These are phyloP conservation scores for Euphorbia celastroides DNA, from an alignment of 441 rosid species.

Conservation along the genomic window DNA sequence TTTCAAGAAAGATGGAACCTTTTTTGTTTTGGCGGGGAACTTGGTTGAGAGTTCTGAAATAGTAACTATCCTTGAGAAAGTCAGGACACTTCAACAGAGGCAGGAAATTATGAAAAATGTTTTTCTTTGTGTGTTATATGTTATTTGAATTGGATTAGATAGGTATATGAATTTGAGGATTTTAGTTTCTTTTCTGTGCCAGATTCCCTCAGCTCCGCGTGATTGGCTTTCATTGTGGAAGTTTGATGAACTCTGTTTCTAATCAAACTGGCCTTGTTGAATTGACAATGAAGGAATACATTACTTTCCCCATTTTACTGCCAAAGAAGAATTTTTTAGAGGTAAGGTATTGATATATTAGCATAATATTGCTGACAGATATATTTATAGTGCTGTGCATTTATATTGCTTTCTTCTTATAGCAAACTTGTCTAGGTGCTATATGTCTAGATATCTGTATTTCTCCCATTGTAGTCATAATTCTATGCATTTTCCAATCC, in stretches of 20 bases:
- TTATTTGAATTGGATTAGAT: conserved; percentile 9
- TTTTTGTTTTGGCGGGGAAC: conserved; percentile 51
- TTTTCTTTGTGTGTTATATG: neutral
- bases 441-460: neutral
- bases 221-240: conserved; percentile 51
- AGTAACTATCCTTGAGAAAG: conserved; percentile 43
- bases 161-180: conserved; percentile 5
- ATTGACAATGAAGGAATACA: conserved; percentile 57
- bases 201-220: conserved; percentile 63
- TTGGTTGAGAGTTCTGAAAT: conserved; percentile 32
- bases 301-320: conserved; percentile 69
- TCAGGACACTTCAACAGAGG: conserved; percentile 79
- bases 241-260: conserved; percentile 34
- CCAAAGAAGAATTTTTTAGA: conserved; percentile 46
- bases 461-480: neutral
- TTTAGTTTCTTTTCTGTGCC: conserved; percentile 19
- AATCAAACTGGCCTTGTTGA: conserved; percentile 40
- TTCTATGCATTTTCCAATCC: neutral
- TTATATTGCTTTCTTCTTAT: neutral
- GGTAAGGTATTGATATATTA: conserved; percentile 32
- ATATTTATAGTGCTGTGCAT: neutral
- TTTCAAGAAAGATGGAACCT: conserved; percentile 42
- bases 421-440: neutral
- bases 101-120: conserved; percentile 22
- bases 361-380: neutral